Conservation (phyloP, 23 red algal species). For the Chondrus crispus region DNA sequence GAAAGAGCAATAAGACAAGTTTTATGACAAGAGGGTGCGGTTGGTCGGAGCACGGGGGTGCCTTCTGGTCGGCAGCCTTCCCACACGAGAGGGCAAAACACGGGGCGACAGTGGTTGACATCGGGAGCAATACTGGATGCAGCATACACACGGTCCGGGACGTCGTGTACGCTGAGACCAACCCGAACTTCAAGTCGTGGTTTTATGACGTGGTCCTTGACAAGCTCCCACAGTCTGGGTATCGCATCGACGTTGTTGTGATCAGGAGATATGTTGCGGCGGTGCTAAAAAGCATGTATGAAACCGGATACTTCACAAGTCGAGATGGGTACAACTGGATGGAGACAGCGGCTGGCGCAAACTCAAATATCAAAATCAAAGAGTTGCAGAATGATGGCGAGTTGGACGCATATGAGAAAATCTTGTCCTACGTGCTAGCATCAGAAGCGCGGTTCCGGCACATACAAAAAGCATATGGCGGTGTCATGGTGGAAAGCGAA, state of each 20-base stretch:
- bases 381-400: conserved; percentile 5
- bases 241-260: conserved; percentile 44
- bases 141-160: background rate
- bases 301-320: conserved; percentile 67
- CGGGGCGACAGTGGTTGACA: background rate
- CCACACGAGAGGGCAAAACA: too few relatives aligned
- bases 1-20: background rate
- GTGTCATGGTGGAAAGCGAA: background rate
- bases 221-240: conserved; percentile 11
- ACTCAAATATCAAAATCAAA: background rate
- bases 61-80: too few relatives aligned
- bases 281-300: conserved; percentile 59
- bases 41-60: background rate
- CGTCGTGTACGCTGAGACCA: conserved; percentile 71
- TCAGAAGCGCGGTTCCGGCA: conserved; percentile 41
- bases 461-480: background rate
- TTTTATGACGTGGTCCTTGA: conserved; percentile 81
- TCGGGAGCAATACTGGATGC: background rate
- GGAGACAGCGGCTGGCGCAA: conserved; percentile 71
- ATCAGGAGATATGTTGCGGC: conserved; percentile 58
- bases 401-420: conserved; percentile 26
- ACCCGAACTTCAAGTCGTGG: conserved; percentile 91
- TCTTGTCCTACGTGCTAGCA: conserved; percentile 67
- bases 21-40: background rate
- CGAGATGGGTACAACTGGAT: conserved; percentile 78